phyloP scores from a whole-genome alignment of 2,329 filamentous ascomycete species.

The Pseudonectria buxi region DNA sequence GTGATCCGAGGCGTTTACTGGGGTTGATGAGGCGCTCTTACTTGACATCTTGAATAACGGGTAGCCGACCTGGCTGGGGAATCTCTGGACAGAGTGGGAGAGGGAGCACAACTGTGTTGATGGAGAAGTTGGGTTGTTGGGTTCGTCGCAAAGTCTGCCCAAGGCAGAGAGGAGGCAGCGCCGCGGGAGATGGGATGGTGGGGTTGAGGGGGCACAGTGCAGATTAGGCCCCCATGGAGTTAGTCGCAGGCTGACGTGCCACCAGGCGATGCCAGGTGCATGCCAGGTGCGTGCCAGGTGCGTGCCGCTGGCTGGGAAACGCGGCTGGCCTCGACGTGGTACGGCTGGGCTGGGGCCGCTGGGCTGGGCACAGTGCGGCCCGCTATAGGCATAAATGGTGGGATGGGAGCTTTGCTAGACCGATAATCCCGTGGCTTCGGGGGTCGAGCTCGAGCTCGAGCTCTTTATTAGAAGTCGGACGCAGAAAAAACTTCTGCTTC shows the following conservation, averaged over 20 bases:
- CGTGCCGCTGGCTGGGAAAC: no score
- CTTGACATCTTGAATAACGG: conserved; percentile 19
- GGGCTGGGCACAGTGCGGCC: conserved; percentile 16
- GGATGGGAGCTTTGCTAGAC: conserved; percentile 18
- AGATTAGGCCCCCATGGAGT: conserved; percentile 21
- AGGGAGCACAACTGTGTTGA: conserved; percentile 1
- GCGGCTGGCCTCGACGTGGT: neutral
- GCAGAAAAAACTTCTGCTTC: neutral
- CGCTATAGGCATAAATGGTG: conserved; percentile 23
- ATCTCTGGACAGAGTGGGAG: conserved; percentile 4
- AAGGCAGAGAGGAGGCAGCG: conserved; percentile 15
- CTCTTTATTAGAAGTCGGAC: conserved; percentile 2
- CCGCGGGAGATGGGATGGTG: conserved; percentile 23
- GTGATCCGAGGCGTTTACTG: neutral
- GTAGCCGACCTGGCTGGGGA: conserved; percentile 4
- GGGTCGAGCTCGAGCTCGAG: conserved; percentile 1
- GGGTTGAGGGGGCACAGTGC: conserved; percentile 32
- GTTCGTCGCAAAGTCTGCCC: conserved; percentile 30
- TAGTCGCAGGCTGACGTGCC: conserved; percentile 9
- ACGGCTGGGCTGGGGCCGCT: neutral
- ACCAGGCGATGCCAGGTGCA: conserved; percentile 3
- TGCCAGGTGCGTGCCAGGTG: no score
- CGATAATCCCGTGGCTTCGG: conserved; percentile 11
- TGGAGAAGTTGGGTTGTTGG: conserved; percentile 11
- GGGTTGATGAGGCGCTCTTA: conserved; percentile 12